Percentiles rank a stretch among this genome's conserved stretches.
These are phyloP conservation scores for Phytophthora palmivora DNA, from an alignment of 352 stramenopile genomes.

Conservation along the genomic window DNA sequence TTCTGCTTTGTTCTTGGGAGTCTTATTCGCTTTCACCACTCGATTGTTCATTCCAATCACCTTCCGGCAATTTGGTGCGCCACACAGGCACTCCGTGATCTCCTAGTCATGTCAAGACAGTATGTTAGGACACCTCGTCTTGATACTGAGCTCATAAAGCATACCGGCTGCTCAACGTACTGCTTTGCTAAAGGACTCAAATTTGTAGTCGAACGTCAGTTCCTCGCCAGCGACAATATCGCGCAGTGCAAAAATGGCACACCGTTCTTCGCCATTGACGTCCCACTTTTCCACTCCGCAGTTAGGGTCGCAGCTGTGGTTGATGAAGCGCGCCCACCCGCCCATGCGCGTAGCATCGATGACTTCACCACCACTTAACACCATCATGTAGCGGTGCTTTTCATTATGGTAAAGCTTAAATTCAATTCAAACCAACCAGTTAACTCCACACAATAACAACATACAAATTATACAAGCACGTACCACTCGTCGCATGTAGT, in stretches of 20 bases:
- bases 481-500: constrained; percentile 78
- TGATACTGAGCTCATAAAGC: neutral
- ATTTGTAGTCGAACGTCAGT: constrained; percentile 97
- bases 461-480: constrained; percentile 8
- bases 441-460: neutral
- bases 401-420: constrained; percentile 80
- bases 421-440: neutral
- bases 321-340: constrained; percentile 95
- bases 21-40: constrained; percentile 36
- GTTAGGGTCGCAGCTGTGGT: constrained; percentile 95
- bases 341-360: constrained; percentile 92
- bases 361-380: constrained; percentile 83
- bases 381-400: constrained; percentile 88
- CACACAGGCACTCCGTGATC: constrained; percentile 76
- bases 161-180: constrained; percentile 14
- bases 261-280: constrained; percentile 92
- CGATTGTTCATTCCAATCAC: constrained; percentile 80
- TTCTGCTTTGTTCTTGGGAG: constrained; percentile 28
- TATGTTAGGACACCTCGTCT: constrained; percentile 4
- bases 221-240: constrained; percentile 92
- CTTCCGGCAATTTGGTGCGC: constrained; percentile 65
- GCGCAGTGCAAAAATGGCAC: constrained; percentile 94
- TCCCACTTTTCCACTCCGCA: constrained; percentile 96
- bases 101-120: constrained; percentile 46
- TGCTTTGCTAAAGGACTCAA: constrained; percentile 40